Base-by-base conservation (phyloP, 225 moss, liverwort and hornwort genomes). In the Sphagnum tenellum region DNA sequence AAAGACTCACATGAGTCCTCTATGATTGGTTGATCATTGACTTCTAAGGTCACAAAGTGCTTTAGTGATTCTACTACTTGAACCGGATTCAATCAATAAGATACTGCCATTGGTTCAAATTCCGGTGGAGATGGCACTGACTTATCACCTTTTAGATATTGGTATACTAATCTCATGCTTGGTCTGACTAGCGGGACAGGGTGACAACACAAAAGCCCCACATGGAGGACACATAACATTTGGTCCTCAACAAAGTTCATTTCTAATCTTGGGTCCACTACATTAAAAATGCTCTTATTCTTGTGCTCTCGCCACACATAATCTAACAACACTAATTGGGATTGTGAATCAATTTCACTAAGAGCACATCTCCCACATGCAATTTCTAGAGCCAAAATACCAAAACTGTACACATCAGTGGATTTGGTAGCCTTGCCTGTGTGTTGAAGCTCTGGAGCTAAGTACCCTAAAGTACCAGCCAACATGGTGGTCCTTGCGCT, bases 391-490 rank as follows among this genome's bases (percentile, higher is more conserved):
- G 68, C 58, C 3, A 91, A 80, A 7, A 86, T 71, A 9, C 89
- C 86, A 50, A 86, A 89, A 50, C 76, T 83, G 63, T 83, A 91
- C 48, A 84, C 80, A 60, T 89, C 89, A 12, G 89, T 89, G 56
- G 84, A 80, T 55, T 75, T 70, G 4, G 89, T 84, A 2, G 89
- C 86, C 50, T 76, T 82, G 5, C 89, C 82, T 4, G 86, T 81
- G 55, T 78, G 81, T 5, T 69, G 77, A 4, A 82, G 67, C 77
- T 91, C 91, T 5, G 89, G 89, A 29, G 89, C 91, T 72, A 91
- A 70, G 46, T 86, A 89, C 7, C 86, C 91, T 3, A 91, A 74
- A 3, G 91, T 89, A n/a, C 89, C 89, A 14, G 86, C 91, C 66
- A 91, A 54, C 59, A 86, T 73, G 8, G 84, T 91, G 56, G 83